Percentiles rank a stretch among this genome's conserved stretches.
phyloP scores from a whole-genome alignment of 352 stramenopile genomes.

The Phytopythium helicoides region DNA sequence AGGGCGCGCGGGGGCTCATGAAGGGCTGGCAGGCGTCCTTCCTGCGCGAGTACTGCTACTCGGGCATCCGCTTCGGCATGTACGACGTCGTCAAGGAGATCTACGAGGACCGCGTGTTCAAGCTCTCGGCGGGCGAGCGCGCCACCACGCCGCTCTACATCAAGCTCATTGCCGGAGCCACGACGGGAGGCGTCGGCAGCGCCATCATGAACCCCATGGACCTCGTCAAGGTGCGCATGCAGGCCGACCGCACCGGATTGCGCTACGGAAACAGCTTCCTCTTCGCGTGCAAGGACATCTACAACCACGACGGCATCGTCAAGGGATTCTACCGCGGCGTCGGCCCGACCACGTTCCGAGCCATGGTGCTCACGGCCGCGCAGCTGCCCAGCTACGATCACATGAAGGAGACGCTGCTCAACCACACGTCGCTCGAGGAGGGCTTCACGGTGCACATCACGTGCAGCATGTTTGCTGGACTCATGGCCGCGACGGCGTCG shows the following conservation, averaged over 20 bases:
- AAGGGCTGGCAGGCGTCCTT: constrained; percentile 60
- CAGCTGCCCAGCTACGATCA: constrained; percentile 77
- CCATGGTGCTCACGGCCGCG: constrained; percentile 62
- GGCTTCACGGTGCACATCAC: constrained; percentile 55
- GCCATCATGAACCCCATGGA: constrained; percentile 75
- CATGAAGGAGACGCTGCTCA: constrained; percentile 57
- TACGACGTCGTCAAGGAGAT: constrained; percentile 74
- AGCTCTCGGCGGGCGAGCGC: constrained; percentile 25
- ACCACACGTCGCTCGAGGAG: constrained; percentile 41
- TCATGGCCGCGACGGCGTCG: constrained; percentile 56
- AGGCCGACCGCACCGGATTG: constrained; percentile 50
- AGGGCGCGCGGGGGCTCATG: constrained; percentile 49
- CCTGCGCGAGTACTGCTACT: constrained; percentile 65
- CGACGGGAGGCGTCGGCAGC: constrained; percentile 50
- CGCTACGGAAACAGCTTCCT: constrained; percentile 55
- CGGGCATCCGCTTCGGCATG: constrained; percentile 63
- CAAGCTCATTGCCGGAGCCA: constrained; percentile 57
- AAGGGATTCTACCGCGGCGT: constrained; percentile 64
- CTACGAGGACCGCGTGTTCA: constrained; percentile 50
- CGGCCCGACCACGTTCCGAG: constrained; percentile 55
- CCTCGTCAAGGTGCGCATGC: constrained; percentile 72
- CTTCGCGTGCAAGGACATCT: constrained; percentile 55
- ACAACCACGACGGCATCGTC: constrained; percentile 50
- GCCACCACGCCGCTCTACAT: constrained; percentile 49
- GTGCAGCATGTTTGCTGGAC: constrained; percentile 64